Conservation (phyloP, 2,329 filamentous ascomycete genomes). For the Rhinocladiella mackenziei region DNA sequence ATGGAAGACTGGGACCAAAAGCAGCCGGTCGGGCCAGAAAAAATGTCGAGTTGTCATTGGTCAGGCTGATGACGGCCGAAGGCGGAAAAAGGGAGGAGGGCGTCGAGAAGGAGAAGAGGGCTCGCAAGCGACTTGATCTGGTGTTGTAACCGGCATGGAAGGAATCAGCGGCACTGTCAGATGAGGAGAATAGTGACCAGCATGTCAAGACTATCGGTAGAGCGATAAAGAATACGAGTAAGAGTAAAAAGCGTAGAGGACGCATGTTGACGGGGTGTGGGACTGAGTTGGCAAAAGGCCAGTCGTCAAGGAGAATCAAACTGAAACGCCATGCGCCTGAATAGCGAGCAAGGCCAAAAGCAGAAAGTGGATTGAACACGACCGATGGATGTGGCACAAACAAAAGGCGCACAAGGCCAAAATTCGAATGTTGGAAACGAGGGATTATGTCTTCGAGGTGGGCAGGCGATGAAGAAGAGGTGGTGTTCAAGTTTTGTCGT, state of each 20-base stretch:
- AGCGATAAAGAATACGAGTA: conserved; percentile 46
- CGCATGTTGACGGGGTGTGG: conserved; percentile 39
- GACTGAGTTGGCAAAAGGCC: conserved; percentile 8
- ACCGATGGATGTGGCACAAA: conserved; percentile 1
- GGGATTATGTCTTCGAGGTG: too few relatives aligned
- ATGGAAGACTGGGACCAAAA: conserved; percentile 76
- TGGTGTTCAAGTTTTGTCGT: too few relatives aligned
- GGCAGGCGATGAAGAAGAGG: not conserved
- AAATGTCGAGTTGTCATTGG: conserved; percentile 96
- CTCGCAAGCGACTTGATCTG: conserved; percentile 48
- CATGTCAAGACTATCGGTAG: conserved; percentile 47
- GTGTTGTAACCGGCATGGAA: conserved; percentile 38
- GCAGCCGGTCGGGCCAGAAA: conserved; percentile 90
- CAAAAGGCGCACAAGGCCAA: not conserved
- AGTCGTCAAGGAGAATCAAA: conserved; percentile 12
- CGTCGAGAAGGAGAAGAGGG: conserved; percentile 66
- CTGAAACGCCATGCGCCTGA: conserved; percentile 18
- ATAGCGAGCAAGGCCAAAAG: not conserved
- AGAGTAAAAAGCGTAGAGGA: conserved; percentile 45
- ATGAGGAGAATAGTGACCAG: conserved; percentile 41
- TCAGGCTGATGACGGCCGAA: conserved; percentile 91
- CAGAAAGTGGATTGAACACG: not conserved
- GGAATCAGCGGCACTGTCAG: conserved; percentile 28
- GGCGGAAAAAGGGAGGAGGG: conserved; percentile 89
- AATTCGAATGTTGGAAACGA: not conserved